Evolutionary conservation across 2,329 filamentous ascomycete genomes (phyloP), one percentile per base, ranked within the genome.

Genomic region (Fusarium protoensiforme): DNA sequence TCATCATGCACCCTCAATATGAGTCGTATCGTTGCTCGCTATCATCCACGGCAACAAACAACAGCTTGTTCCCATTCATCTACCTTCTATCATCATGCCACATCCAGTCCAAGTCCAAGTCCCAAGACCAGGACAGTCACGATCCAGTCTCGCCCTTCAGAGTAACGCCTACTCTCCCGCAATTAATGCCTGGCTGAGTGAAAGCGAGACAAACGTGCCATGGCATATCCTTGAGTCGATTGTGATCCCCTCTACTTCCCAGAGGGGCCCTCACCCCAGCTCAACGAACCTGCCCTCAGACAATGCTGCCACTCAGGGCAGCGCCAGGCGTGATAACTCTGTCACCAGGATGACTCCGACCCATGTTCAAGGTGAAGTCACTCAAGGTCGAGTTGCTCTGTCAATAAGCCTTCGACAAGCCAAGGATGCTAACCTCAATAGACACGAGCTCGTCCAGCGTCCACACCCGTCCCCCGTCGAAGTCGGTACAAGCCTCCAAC

Each of bases 181-280:
- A 0, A 18, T 29, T 4, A 48, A 48, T 7, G 2, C 14, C 16
- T 48, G 43, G 24, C 3, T 48, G 24, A 0, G 43, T 4, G 2
- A 48, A 2, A 2, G 11, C 2, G 41, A 27, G 6, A 27, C 22
- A 2, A 22, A 48, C 2, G 3, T 6, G 33, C 71, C 73, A 0
- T 77, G 64, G 61, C 2, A 76, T 8, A 27, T 1, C 10, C 0
- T 59, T 39, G 35, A 1, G n/a, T 69, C 31, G 7, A 9, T 75
- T 61, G 10, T 13, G n/a, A 1, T 2, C 7, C 27, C 39, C n/a
- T 31, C 54, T 5, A 16, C 7, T 9, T 13, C 20, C 0, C 16
- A 64, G 11, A 2, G 14, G 2, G 1, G 4, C 0, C 9, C 51
- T 4, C 18, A 18, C 13, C 1, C 38, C 16, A 31, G 6, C 20